A percentile compares a stretch with the other conserved stretches of the same genome.
Conservation (phyloP, 495 filamentous ascomycete genomes). For the Baudoinia panamericana region DNA sequence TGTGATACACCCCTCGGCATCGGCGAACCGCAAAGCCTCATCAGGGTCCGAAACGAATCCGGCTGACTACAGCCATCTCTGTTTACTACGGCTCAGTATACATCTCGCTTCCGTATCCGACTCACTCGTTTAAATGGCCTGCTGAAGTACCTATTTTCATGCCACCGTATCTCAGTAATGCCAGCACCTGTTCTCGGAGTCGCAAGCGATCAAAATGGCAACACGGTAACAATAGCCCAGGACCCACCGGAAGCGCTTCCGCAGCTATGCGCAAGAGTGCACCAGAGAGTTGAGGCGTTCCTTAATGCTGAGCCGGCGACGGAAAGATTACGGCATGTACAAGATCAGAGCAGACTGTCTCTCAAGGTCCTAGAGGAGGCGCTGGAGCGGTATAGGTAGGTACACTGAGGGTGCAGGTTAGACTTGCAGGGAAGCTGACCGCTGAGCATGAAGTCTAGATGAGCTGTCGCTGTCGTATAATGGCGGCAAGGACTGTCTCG, state of each 20-base stretch:
- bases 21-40: no score
- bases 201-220: constrained; percentile 9
- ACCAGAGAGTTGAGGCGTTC: constrained; percentile 54
- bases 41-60: no score
- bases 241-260: constrained; percentile 16
- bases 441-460: constrained; percentile 40
- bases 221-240: constrained; percentile 3
- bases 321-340: constrained; percentile 48
- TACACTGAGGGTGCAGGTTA: constrained; percentile 3
- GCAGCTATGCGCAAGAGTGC: constrained; percentile 45
- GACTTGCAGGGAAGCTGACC: neutral
- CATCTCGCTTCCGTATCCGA: no score
- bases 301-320: constrained; percentile 45
- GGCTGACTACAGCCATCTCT: no score
- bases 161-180: constrained; percentile 5
- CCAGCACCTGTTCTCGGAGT: constrained; percentile 10
- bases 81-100: no score
- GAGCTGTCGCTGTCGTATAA: constrained; percentile 90
- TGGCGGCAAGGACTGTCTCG: constrained; percentile 94
- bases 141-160: constrained; percentile 1
- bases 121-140: no score
- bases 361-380: constrained; percentile 61
- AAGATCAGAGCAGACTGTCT: constrained; percentile 57
- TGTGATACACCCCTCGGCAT: no score
- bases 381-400: constrained; percentile 54